Percentiles rank a stretch among this genome's conserved stretches.
phyloP scores from a whole-genome alignment of 1,284 basidiomycete genomes.

The Papiliotrema nemorosa region DNA sequence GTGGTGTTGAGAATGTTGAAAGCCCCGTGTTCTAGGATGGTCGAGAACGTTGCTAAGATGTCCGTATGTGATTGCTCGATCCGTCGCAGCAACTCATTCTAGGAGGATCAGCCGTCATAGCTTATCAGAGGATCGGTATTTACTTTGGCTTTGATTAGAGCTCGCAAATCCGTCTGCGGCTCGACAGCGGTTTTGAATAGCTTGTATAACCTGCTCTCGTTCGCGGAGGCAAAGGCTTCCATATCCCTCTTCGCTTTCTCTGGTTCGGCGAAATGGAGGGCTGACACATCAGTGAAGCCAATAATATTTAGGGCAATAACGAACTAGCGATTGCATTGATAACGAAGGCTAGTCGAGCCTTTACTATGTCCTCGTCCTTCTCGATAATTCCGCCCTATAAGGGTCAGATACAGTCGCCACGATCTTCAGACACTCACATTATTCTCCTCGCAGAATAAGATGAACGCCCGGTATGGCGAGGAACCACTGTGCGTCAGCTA shows the following conservation, averaged over 20 bases:
- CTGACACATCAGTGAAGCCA: too few species aligned
- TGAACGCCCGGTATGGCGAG: constrained; percentile 52
- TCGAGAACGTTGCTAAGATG: constrained; percentile 65
- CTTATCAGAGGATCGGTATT: constrained; percentile 26
- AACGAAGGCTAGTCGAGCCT: constrained; percentile 56
- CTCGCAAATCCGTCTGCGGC: constrained; percentile 74
- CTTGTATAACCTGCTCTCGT: constrained; percentile 82
- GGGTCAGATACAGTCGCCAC: background rate
- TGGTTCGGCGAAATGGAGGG: constrained; percentile 59
- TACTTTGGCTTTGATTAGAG: constrained; percentile 72
- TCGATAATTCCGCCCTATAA: constrained; percentile 79
- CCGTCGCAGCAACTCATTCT: constrained; percentile 74
- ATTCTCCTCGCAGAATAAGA: constrained; percentile 68
- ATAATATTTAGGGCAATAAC: too few species aligned
- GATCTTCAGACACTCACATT: constrained; percentile 59
- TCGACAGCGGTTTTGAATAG: constrained; percentile 77
- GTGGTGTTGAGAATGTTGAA: constrained; percentile 79
- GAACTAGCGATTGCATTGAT: constrained; percentile 50
- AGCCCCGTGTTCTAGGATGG: constrained; percentile 67
- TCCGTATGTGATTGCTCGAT: constrained; percentile 65
- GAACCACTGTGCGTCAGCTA: constrained; percentile 18
- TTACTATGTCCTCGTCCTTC: constrained; percentile 63
- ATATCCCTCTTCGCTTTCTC: constrained; percentile 75
- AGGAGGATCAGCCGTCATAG: constrained; percentile 3
- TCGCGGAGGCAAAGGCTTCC: constrained; percentile 75